Base-by-base conservation (phyloP, 805 yeast genomes). In the Zygosaccharomyces bisporus region DNA sequence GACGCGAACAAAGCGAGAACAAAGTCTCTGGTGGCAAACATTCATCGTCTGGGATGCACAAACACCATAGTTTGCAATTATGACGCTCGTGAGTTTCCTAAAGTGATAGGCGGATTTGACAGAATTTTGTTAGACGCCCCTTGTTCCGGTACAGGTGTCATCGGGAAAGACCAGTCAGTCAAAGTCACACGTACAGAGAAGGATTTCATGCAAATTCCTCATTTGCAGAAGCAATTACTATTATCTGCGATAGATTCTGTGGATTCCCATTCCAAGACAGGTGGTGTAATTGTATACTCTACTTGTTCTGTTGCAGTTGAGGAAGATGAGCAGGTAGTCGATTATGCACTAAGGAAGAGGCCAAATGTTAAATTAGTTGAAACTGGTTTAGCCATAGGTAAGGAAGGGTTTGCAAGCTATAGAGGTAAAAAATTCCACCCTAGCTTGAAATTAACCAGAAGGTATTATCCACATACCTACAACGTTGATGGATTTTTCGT, bases 61-160 rank as follows among this genome's bases (percentile, higher is more conserved):
- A 93, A 93, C 70, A 89, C 98, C 35, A 84, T 93, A 63, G 98
- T 93, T 25, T 90, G 96, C 70, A 86, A 93, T 68, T 90, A 93
- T 66, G 99, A 93, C 70, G 99, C 98, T 32, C 81, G 98, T 68
- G 97, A 91, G 68, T 93, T 93, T 65, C 98, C 99, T 39, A 88
- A 88, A 66, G 97, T 93, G 29, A 88, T 93, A 64, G 99, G 99
- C 55, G 99, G 99, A 0, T 93, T 93, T 58, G 98, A 93, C 66
- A 80, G 99, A 68, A 81, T 93, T 31, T 71, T 93, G 52, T 74
- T 93, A 56, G 99, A 93, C 75, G 99, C 99, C 25, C 99, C 99
- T 54, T 93, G 99, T 71, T 89, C 99, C 5, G 99, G 99, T 72
- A 91, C 99, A 2, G 99, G 99, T 70, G 99, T 93, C 56, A 93